These are phyloP conservation scores for Jasminum sambac DNA, from an alignment of 257 asterid species.

Conservation along the genomic window DNA sequence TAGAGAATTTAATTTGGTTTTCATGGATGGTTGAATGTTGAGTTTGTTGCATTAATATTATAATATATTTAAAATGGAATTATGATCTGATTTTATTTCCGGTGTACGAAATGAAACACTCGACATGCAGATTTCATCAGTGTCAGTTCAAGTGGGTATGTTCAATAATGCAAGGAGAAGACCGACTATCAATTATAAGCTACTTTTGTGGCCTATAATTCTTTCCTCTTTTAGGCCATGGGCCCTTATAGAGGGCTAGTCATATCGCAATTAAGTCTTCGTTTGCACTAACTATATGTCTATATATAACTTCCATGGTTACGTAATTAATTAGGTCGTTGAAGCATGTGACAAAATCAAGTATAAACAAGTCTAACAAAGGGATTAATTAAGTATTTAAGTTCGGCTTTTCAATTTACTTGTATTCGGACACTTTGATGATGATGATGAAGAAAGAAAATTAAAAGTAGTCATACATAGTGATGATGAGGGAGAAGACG, in stretches of 20 bases:
- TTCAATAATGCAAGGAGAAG: background rate
- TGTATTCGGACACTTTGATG: too few relatives aligned
- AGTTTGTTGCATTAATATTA: background rate
- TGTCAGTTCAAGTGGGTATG: background rate
- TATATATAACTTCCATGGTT: background rate
- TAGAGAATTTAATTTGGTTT: too few relatives aligned
- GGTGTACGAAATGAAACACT: background rate
- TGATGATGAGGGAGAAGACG: too few relatives aligned
- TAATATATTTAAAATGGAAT: background rate
- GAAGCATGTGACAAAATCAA: background rate
- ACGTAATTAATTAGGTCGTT: background rate
- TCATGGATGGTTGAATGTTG: background rate
- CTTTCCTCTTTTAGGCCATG: background rate
- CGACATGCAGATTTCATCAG: background rate
- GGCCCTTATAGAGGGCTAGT: background rate
- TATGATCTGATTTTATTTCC: background rate
- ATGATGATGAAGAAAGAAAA: too few relatives aligned
- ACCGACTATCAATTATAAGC: background rate
- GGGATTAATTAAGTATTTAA: background rate
- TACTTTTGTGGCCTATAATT: background rate
- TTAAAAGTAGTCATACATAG: too few relatives aligned
- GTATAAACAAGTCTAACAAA: background rate
- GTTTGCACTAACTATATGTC: background rate
- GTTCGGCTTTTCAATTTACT: background rate
- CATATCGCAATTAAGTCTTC: background rate